These are phyloP conservation scores for Verticillium dahliae DNA, from an alignment of 2,329 filamentous ascomycete species.

Conservation along the genomic window DNA sequence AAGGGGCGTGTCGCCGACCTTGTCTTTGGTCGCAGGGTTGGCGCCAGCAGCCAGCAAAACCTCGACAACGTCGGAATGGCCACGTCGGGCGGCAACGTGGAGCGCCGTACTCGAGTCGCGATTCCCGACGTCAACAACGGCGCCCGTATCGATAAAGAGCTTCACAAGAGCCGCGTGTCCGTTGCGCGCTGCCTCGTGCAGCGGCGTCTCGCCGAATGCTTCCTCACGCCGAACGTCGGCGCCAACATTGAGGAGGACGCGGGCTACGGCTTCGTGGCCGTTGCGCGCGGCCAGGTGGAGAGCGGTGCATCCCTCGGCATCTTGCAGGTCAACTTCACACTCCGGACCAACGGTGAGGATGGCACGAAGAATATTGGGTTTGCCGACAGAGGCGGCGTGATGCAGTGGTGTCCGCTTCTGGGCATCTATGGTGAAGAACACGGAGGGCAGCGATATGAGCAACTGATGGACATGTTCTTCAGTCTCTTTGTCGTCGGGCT, in stretches of 20 bases:
- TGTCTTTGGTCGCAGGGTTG: constrained; percentile 11
- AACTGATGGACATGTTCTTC: constrained; percentile 9
- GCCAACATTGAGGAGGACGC: constrained; percentile 6
- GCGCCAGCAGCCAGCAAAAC: constrained; percentile 7
- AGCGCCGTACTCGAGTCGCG: constrained; percentile 10
- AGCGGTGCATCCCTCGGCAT: constrained; percentile 9
- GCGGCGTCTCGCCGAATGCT: constrained; percentile 9
- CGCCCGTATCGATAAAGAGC: constrained; percentile 7
- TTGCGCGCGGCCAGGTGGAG: constrained; percentile 10
- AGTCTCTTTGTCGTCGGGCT: constrained; percentile 2
- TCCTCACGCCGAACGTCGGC: constrained; percentile 11
- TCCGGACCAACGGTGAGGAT: constrained; percentile 5
- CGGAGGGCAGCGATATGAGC: constrained; percentile 10
- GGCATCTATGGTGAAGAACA: constrained; percentile 8
- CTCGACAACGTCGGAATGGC: constrained; percentile 1
- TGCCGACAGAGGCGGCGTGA: constrained; percentile 10
- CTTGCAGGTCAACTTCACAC: constrained; percentile 8
- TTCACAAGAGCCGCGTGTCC: constrained; percentile 6
- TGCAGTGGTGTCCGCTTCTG: constrained; percentile 9
- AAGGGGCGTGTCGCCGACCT: constrained; percentile 11
- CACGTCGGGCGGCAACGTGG: constrained; percentile 6
- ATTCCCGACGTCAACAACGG: constrained; percentile 11
- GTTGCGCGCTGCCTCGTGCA: constrained; percentile 8
- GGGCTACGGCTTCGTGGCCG: constrained; percentile 9
- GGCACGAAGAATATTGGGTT: constrained; percentile 4